These are phyloP conservation scores for Aristolochia californica DNA, from an alignment of 164 flowering plant species.

Conservation along the genomic window DNA sequence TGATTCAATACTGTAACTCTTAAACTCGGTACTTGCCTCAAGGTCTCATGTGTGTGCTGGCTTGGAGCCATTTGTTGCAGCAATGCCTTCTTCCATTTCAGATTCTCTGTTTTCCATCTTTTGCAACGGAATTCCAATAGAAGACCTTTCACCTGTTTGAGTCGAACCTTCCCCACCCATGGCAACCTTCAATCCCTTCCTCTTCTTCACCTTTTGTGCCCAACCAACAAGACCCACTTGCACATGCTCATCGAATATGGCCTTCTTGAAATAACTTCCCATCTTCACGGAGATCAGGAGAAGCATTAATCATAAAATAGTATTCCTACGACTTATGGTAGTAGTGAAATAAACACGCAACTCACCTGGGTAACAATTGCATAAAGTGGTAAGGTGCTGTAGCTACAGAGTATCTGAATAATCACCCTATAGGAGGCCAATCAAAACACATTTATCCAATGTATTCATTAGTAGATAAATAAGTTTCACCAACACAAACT, in stretches of 20 bases:
- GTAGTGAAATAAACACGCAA: neutral
- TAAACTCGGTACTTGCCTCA: neutral
- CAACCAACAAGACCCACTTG: slow-evolving; percentile 13
- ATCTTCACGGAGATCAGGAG: slow-evolving; percentile 1
- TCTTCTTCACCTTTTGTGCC: slow-evolving; percentile 13
- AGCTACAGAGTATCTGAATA: slow-evolving; percentile 14
- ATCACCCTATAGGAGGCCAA: slow-evolving; percentile 8
- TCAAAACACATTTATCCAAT: neutral
- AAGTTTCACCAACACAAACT: no score
- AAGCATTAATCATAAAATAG: neutral
- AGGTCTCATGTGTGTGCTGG: neutral
- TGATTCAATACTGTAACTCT: neutral
- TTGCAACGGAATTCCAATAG: slow-evolving; percentile 10
- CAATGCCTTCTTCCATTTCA: neutral
- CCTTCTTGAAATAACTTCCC: slow-evolving; percentile 15
- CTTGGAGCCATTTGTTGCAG: neutral
- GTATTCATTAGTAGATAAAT: no score
- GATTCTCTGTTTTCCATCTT: slow-evolving; percentile 1
- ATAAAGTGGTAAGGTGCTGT: slow-evolving; percentile 14
- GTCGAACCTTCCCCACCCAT: neutral
- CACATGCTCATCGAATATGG: slow-evolving; percentile 14
- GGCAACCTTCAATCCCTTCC: slow-evolving; percentile 4
- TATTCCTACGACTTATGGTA: neutral
- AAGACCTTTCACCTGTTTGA: slow-evolving; percentile 4
- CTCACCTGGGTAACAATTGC: slow-evolving; percentile 17